Base-by-base conservation (phyloP, 345 rosid species). In the Eucalyptus polyanthemos region DNA sequence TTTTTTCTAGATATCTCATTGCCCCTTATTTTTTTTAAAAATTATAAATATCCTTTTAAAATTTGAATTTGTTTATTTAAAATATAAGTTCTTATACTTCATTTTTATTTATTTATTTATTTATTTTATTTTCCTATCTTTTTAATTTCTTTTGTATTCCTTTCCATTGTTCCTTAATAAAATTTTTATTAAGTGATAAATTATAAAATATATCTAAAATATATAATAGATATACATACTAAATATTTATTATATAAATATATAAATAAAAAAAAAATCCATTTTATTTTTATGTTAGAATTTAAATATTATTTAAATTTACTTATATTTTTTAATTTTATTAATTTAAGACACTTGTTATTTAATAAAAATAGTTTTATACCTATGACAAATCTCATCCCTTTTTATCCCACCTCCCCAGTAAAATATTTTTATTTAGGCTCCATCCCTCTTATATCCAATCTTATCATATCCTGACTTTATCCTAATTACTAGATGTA, bases 1-100 rank as follows among this genome's bases (percentile, higher is more conserved):
- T 72, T 69, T 49, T 37, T 72, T 72, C 14, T 2, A 21, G 27
- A 76, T 11, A 76, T 76, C 15, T 37, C 45, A 37, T 37, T 10
- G 27, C 27, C 47, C 19, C 27, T 76, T 2, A 45, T 1, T 21
- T 76, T 22, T 19, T 76, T 76, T 2, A n/a, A 0, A 0, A 10
- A 76, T 19, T 76, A 19, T 6, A 37, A 76, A 11, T 42, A 11
- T 37, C 9, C 9, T 21, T 37, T 76, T 21, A 3, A 40, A 76
- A 2, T 37, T 76, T 76, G 47, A 37, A 11, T 76, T 19, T 37
- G 5, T 76, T 37, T 22, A 37, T 21, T 19, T 11, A 76, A 76
- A 37, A 37, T 21, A 3, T 19, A 14, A 34, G 14, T 19, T 72
- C 27, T 72, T 72, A 45, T 72, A 37, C 27, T 72, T 37, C 13